Evolutionary conservation across 345 rosid species (phyloP).

Genomic region (Ailanthus altissimus): DNA sequence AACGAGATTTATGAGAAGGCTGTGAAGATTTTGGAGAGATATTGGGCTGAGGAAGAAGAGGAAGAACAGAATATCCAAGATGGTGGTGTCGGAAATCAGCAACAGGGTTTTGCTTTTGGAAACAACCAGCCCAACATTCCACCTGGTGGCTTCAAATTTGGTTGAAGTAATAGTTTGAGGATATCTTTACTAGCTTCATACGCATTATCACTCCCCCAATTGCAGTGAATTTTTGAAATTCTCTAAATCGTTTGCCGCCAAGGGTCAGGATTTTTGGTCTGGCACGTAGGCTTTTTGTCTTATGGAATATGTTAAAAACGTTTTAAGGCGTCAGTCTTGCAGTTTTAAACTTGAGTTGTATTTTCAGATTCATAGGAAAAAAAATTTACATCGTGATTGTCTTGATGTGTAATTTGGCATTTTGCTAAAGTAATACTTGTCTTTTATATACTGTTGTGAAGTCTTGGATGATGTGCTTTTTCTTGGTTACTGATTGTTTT

Average conservation of each 20-base stretch:
- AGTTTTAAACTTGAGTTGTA: conserved; percentile 19
- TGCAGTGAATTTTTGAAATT: conserved; percentile 16
- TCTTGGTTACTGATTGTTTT: neutral
- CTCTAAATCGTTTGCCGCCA: conserved; percentile 21
- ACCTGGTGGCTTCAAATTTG: conserved; percentile 72
- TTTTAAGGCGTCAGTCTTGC: conserved; percentile 16
- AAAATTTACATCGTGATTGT: neutral
- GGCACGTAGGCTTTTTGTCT: conserved; percentile 37
- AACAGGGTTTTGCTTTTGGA: conserved; percentile 56
- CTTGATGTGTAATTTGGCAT: conserved; percentile 14
- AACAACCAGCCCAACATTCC: conserved; percentile 51
- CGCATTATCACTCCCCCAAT: conserved; percentile 5
- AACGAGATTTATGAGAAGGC: conserved; percentile 82
- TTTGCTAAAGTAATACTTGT: neutral
- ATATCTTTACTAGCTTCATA: conserved; percentile 17
- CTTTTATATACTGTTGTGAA: neutral
- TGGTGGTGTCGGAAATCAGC: conserved; percentile 38
- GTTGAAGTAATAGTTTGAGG: conserved; percentile 34
- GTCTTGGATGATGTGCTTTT: neutral
- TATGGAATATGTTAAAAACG: conserved; percentile 16
- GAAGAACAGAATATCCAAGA: conserved; percentile 49
- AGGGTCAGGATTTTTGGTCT: conserved; percentile 48
- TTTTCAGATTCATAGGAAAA: conserved; percentile 20
- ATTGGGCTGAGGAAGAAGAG: conserved; percentile 78
- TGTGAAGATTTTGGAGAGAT: conserved; percentile 76